Evolutionary conservation across 768 basidiomycete species (phyloP).

Genomic region (Mycena metata): DNA sequence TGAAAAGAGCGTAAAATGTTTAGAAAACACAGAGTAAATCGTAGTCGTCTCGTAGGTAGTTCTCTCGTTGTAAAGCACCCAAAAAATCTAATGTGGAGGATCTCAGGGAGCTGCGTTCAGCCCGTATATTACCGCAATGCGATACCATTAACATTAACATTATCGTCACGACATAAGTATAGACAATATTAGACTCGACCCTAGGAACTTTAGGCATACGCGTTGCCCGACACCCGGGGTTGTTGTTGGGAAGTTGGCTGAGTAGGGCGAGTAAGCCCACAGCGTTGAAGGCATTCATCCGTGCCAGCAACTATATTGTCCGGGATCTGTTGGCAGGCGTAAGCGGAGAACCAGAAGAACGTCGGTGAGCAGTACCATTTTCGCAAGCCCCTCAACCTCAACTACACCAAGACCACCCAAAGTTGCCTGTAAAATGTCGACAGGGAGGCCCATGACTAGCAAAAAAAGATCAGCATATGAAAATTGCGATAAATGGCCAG

Average conservation of each 20-base stretch:
- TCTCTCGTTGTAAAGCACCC: no score
- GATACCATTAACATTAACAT: no score
- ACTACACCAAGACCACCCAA: constrained; percentile 31
- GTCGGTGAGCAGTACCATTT: background rate
- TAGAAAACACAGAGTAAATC: no score
- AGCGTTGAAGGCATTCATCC: constrained; percentile 34
- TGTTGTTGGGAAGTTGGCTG: constrained; percentile 34
- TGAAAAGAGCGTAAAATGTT: no score
- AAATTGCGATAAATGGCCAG: background rate
- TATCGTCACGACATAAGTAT: no score
- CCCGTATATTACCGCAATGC: no score
- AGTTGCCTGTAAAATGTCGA: constrained; percentile 31
- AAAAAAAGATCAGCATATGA: background rate
- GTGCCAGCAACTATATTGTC: constrained; percentile 35
- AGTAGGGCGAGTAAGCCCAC: constrained; percentile 32
- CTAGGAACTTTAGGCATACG: constrained; percentile 1
- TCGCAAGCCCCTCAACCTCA: constrained; percentile 29
- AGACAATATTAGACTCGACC: no score
- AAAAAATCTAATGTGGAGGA: no score
- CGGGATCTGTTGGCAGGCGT: constrained; percentile 13
- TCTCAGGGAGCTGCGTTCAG: no score
- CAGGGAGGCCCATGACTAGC: constrained; percentile 35
- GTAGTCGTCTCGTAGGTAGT: no score
- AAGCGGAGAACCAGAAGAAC: background rate
- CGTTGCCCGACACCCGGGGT: constrained; percentile 30